Percentiles rank a stretch among this genome's conserved stretches.
These are phyloP conservation scores for Pseudodiploospora longispora DNA, from an alignment of 2,329 filamentous ascomycete species.

Conservation along the genomic window DNA sequence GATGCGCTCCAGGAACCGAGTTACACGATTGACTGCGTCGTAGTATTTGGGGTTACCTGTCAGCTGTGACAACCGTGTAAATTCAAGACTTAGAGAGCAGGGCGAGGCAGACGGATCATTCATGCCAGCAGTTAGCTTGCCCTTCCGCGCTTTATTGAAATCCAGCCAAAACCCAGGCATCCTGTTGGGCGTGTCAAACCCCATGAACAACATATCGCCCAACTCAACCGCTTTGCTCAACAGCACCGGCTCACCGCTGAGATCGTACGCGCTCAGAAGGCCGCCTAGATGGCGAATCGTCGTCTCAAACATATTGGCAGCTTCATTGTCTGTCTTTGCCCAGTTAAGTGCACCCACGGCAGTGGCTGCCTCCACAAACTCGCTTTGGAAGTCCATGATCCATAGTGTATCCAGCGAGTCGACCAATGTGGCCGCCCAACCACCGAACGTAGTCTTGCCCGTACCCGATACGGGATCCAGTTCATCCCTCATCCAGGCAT, in stretches of 20 bases:
- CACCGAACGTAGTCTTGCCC: constrained; percentile 41
- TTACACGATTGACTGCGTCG: constrained; percentile 68
- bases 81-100: constrained; percentile 67
- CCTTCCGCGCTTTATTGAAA: constrained; percentile 34
- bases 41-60: constrained; percentile 67
- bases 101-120: constrained; percentile 40
- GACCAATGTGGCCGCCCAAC: constrained; percentile 52
- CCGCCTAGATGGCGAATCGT: constrained; percentile 47
- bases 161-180: constrained; percentile 40
- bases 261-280: constrained; percentile 41
- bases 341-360: constrained; percentile 45
- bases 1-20: constrained; percentile 56
- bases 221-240: constrained; percentile 43
- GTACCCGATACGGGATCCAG: constrained; percentile 39
- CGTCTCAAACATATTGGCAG: constrained; percentile 46
- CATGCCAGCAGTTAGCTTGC: constrained; percentile 40
- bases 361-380: constrained; percentile 46
- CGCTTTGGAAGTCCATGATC: constrained; percentile 52
- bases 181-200: constrained; percentile 47
- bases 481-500: constrained; percentile 48
- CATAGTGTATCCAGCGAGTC: constrained; percentile 54
- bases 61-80: constrained; percentile 65
- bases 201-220: constrained; percentile 46
- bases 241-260: constrained; percentile 36
- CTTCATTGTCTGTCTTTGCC: constrained; percentile 32